Conservation (phyloP, 495 filamentous ascomycete genomes). For the Xylaria venustula region DNA sequence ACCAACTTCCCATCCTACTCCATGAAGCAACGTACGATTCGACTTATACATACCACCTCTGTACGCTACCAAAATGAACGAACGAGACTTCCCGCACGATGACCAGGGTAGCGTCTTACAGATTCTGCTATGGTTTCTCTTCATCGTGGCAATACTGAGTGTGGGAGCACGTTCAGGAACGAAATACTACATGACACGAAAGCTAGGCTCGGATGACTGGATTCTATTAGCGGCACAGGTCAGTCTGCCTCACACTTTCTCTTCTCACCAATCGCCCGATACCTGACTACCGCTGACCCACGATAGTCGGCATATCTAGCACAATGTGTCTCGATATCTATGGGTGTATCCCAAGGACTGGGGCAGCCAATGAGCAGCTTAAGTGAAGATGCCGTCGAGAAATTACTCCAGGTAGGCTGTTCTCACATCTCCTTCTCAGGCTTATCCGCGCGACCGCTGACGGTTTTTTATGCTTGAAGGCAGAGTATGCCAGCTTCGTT, state of each 20-base stretch:
- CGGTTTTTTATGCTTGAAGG: constrained; percentile 20
- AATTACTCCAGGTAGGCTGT: constrained; percentile 12
- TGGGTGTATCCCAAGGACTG: constrained; percentile 24
- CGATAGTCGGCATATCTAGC: constrained; percentile 11
- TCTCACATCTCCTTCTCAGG: background rate
- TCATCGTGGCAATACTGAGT: constrained; percentile 20
- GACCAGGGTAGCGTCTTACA: constrained; percentile 13
- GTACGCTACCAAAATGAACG: background rate
- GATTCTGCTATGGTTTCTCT: constrained; percentile 22
- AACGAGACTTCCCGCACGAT: background rate
- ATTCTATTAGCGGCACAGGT: constrained; percentile 24
- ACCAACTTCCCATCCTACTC: background rate
- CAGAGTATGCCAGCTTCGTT: constrained; percentile 33
- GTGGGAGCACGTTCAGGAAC: constrained; percentile 21
- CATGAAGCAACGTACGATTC: background rate
- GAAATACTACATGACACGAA: constrained; percentile 22
- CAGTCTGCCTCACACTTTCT: background rate
- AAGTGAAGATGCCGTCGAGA: constrained; percentile 8
- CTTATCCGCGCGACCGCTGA: background rate
- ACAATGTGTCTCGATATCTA: constrained; percentile 23
- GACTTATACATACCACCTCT: background rate
- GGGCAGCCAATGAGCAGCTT: constrained; percentile 22
- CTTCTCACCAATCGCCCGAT: background rate
- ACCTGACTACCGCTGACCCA: background rate
- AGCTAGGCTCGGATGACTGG: constrained; percentile 20